Conservation (phyloP, 202 grass and related monocot species). For the Brachypodium distachyon region DNA sequence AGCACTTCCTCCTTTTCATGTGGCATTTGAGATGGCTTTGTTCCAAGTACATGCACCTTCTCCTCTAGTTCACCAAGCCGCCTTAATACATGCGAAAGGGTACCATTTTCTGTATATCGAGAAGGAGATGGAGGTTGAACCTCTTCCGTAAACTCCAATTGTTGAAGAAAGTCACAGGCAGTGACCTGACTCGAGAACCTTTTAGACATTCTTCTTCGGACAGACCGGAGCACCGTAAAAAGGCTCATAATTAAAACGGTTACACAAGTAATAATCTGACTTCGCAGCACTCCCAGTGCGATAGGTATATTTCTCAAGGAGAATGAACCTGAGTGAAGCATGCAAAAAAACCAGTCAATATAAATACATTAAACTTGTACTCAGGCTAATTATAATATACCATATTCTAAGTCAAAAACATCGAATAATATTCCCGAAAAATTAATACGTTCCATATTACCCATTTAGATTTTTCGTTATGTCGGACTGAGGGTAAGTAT, state of each 20-base stretch:
- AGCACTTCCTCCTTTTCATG: slow-evolving; percentile 78
- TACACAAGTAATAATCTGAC: slow-evolving; percentile 39
- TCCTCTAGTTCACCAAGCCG: slow-evolving; percentile 72
- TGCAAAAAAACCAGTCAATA: slow-evolving; percentile 18
- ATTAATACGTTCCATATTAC: not conserved
- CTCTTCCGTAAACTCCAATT: slow-evolving; percentile 35
- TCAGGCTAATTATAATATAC: not conserved
- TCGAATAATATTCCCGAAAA: not conserved
- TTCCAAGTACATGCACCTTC: slow-evolving; percentile 52
- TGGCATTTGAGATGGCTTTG: slow-evolving; percentile 78
- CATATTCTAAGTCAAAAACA: not conserved
- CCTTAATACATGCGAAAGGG: slow-evolving; percentile 36
- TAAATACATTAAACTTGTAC: not conserved
- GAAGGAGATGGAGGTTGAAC: slow-evolving; percentile 37
- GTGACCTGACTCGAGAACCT: slow-evolving; percentile 30
- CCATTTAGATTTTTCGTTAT: not conserved
- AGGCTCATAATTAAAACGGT: slow-evolving; percentile 50
- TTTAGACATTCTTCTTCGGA: slow-evolving; percentile 25
- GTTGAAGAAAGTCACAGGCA: slow-evolving; percentile 21
- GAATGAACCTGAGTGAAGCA: slow-evolving; percentile 35
- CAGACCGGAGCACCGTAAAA: slow-evolving; percentile 45
- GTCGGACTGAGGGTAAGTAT: not conserved
- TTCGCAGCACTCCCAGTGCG: slow-evolving; percentile 16
- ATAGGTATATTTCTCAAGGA: slow-evolving; percentile 15
- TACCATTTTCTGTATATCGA: slow-evolving; percentile 18